Percentiles rank a stretch among this genome's conserved stretches.
phyloP scores from a whole-genome alignment of 495 filamentous ascomycete species.

The Lasiosphaeria miniovina region DNA sequence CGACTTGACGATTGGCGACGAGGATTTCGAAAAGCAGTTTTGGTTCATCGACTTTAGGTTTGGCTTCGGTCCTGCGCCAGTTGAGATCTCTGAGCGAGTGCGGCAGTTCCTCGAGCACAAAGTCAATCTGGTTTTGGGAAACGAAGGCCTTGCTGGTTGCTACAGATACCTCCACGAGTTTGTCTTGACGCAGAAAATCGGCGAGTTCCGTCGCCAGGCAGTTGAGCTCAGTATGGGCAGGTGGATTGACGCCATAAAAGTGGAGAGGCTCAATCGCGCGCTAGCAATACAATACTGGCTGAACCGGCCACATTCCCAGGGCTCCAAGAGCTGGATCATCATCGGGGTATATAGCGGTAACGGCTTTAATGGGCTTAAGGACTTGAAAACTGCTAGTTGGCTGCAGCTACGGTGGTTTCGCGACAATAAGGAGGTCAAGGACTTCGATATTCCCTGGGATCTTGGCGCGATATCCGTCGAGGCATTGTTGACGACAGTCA shows the following conservation, averaged over 20 bases:
- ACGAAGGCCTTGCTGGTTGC: conserved; percentile 68
- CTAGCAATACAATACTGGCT: conserved; percentile 90
- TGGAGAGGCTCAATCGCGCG: conserved; percentile 73
- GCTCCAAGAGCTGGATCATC: conserved; percentile 82
- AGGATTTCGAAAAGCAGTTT: conserved; percentile 74
- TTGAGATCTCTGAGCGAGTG: conserved; percentile 57
- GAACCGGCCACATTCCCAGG: conserved; percentile 49
- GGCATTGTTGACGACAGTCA: conserved; percentile 64
- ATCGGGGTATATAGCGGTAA: conserved; percentile 72
- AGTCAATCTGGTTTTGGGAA: conserved; percentile 63
- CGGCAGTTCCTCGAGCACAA: conserved; percentile 62
- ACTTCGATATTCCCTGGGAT: conserved; percentile 62
- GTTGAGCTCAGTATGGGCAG: conserved; percentile 57
- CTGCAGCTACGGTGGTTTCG: conserved; percentile 82
- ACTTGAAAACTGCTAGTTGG: conserved; percentile 40
- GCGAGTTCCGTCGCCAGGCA: conserved; percentile 73
- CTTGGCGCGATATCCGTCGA: conserved; percentile 67
- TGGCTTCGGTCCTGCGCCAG: conserved; percentile 65
- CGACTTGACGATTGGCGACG: conserved; percentile 81
- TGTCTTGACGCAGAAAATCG: conserved; percentile 82
- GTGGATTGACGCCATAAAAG: conserved; percentile 72
- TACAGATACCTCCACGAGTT: conserved; percentile 83
- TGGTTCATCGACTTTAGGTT: conserved; percentile 92
- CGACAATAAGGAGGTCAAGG: conserved; percentile 67
- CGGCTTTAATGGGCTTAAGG: conserved; percentile 30